Evolutionary conservation across 768 basidiomycete genomes (phyloP).

Genomic region (Naganishia vaughanmartiniae): DNA sequence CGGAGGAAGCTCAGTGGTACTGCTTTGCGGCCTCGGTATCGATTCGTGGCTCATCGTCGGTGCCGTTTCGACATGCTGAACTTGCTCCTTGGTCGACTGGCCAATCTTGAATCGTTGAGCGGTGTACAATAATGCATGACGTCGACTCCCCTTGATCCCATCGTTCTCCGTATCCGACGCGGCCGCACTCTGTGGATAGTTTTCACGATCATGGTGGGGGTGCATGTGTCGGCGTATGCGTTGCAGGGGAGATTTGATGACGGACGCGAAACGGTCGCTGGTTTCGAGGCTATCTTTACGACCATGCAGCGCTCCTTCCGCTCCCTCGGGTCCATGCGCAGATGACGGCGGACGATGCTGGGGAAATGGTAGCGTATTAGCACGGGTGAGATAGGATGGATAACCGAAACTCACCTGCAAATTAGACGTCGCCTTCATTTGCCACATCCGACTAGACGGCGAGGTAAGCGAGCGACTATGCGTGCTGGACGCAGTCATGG

Average conservation of each 20-base stretch:
- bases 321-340: slow-evolving; percentile 5
- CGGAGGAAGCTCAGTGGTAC: neutral
- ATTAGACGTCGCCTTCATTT: neutral
- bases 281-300: slow-evolving; percentile 4
- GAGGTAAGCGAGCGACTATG: slow-evolving; percentile 2
- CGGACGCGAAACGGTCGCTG: slow-evolving; percentile 1
- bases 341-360: neutral
- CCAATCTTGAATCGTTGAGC: slow-evolving; percentile 6
- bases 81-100: slow-evolving; percentile 5
- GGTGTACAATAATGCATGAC: slow-evolving; percentile 2
- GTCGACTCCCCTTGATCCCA: neutral
- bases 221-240: slow-evolving; percentile 20
- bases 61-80: slow-evolving; percentile 2
- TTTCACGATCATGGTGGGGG: slow-evolving; percentile 1
- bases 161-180: slow-evolving; percentile 20
- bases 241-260: slow-evolving; percentile 8
- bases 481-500: slow-evolving; percentile 15
- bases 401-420: neutral
- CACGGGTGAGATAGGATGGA: no score
- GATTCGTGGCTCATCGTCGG: neutral
- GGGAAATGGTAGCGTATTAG: neutral
- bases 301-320: neutral
- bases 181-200: neutral
- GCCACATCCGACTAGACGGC: slow-evolving; percentile 8
- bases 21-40: neutral